Evolutionary conservation across 176 grass and related monocot genomes (phyloP), one percentile per base, ranked within the genome.

Genomic region (Rhynchospora pubera): DNA sequence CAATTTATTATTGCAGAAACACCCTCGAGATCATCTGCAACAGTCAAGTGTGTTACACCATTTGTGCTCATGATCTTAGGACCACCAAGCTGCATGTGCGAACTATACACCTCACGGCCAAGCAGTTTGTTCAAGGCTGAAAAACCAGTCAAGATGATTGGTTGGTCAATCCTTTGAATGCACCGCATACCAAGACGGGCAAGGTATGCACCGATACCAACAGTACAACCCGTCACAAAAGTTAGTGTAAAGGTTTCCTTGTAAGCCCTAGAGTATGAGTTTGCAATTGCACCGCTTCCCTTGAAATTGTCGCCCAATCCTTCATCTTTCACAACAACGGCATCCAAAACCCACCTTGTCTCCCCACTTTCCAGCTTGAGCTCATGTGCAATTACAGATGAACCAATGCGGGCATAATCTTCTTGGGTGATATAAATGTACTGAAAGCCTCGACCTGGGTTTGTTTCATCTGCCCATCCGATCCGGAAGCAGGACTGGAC

Each of bases 11-110:
- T 93, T 79, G 92, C 85, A 76, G 93, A 93, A 91, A 95, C 84
- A 83, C 96, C 96, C 85, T 99, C 96, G 71, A 99, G 92, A 88
- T 99, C 96, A 90, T 99, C 96, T 62, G 91, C 85, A 62, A 99
- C 96, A 24, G 96, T 99, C 60, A 95, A 89, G 88, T 99, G 96
- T 32, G 91, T 93, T 19, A 99, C 96, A 59, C 96, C 96, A 89
- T 99, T 99, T 84, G 96, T 99, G 44, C 89, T 93, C 96, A 99
- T 99, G 56, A 99, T 99, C 86, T 99, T 99, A 65, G 96, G 96
- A 44, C 96, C 96, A 88, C 96, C 96, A 57, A 99, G 62, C 86
- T 99, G 96, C 96, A 99, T 95, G 63, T 99, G 96, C 24, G 96
- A 99, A 85, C 92, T 99, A 84, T 99, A 99, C 24, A 99, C 96